Percentiles rank a stretch among this genome's conserved stretches.
Conservation (phyloP, 2,329 filamentous ascomycete species). For the Fusarium temperatum region DNA sequence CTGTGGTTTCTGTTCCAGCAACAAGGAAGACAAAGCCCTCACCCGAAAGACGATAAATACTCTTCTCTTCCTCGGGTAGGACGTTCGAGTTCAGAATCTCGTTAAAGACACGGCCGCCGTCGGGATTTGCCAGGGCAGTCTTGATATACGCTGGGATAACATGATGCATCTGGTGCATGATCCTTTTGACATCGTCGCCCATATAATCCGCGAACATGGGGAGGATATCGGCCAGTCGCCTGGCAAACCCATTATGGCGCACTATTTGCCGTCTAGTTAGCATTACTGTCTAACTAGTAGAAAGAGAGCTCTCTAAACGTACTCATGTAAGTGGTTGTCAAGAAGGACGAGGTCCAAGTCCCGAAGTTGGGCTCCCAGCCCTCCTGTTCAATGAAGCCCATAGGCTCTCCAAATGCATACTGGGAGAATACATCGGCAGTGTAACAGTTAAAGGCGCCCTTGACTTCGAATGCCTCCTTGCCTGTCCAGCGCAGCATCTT, state of each 20-base stretch:
- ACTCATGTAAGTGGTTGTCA: constrained; percentile 45
- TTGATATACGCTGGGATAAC: constrained; percentile 21
- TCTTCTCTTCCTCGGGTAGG: constrained; percentile 50
- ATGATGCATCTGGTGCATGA: constrained; percentile 30
- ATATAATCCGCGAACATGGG: constrained; percentile 20
- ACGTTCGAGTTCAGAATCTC: constrained; percentile 34
- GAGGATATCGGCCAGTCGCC: constrained; percentile 30
- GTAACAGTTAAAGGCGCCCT: constrained; percentile 50
- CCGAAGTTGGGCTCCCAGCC: constrained; percentile 51
- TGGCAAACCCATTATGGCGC: constrained; percentile 43
- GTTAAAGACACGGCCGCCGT: constrained; percentile 22
- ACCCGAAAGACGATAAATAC: constrained; percentile 45
- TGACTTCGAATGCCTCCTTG: constrained; percentile 45
- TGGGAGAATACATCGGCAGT: constrained; percentile 50
- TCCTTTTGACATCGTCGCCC: constrained; percentile 17
- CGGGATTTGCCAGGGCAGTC: constrained; percentile 5
- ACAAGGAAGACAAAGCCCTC: constrained; percentile 50
- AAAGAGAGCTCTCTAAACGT: not conserved
- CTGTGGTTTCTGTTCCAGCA: constrained; percentile 52
- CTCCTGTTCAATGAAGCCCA: constrained; percentile 43
- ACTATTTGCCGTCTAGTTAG: not conserved
- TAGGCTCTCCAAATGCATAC: constrained; percentile 50
- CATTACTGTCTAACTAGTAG: not conserved
- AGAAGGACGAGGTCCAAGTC: constrained; percentile 46
- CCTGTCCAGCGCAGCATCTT: constrained; percentile 43